Evolutionary conservation across 148 eudicot genomes (phyloP).

Genomic region (Drosera capensis): DNA sequence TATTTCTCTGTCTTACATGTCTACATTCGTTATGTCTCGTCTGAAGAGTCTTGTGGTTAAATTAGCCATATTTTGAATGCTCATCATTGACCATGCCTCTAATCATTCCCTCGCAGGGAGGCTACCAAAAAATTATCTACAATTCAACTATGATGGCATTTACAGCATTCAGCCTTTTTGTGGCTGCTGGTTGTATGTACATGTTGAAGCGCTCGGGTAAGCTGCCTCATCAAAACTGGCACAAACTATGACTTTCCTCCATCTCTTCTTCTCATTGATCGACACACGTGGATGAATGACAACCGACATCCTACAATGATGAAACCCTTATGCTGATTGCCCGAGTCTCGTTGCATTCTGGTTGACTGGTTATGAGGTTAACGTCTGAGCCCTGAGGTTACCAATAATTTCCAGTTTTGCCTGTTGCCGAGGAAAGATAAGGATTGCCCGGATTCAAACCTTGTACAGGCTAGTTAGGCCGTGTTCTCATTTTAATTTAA

Average conservation of each 20-base stretch:
- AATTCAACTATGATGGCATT: conserved; percentile 60
- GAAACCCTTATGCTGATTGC: too few relatives aligned
- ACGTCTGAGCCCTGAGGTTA: too few relatives aligned
- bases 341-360: too few relatives aligned
- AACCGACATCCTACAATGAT: too few relatives aligned
- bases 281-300: too few relatives aligned
- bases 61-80: not conserved
- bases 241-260: conserved; percentile 30
- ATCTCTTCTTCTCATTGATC: too few relatives aligned
- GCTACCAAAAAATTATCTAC: conserved; percentile 33
- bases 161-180: conserved; percentile 57
- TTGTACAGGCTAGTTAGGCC: too few relatives aligned
- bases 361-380: too few relatives aligned
- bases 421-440: too few relatives aligned
- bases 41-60: not conserved
- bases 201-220: conserved; percentile 59
- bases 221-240: conserved; percentile 60
- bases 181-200: conserved; percentile 67
- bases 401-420: too few relatives aligned
- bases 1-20: not conserved
- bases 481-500: too few relatives aligned
- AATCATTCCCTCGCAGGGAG: conserved; percentile 41
- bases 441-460: too few relatives aligned
- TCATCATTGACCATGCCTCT: not conserved
- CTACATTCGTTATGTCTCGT: not conserved